Evolutionary conservation across 306 rosid species (phyloP), one percentile per base, ranked within the genome.

Genomic region (Acacia acuminata): DNA sequence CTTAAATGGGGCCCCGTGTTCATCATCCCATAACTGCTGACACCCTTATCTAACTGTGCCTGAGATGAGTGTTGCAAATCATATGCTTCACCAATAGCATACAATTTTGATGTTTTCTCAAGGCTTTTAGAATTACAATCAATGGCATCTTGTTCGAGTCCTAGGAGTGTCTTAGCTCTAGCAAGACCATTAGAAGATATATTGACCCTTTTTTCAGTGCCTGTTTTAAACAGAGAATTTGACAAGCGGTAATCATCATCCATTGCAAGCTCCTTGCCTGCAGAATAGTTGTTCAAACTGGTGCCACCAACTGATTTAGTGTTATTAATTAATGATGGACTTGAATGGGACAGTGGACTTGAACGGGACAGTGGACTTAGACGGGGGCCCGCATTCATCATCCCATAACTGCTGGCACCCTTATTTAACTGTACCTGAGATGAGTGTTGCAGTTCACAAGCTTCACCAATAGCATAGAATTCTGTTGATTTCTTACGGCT

Each of bases 161-260:
- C 94, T 42, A 95, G 87, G 65, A 95, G 80, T 25, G 90, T 73
- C 89, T 93, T 95, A 20, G 98, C 98, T 85, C 90, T 85, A 45
- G 83, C 74, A 27, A 95, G 75, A 82, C 96, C 92, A 4, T 77
- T 84, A 20, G 98, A 73, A 82, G 98, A 92, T 81, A 95, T 85
- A 60, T 87, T 86, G 45, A 93, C 98, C 61, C 17, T 66, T 85
- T 90, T 95, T 66, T 98, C 97, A 10, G 98, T 89, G 8, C 91
- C 98, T 1, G 98, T 95, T 80, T 82, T 89, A 71, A 93, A 95
- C 81, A 92, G 89, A 44, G 97, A 91, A 88, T 90, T 89, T 34
- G 94, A 76, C 73, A 90, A 86, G 79, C 77, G 76, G 77, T 75
- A 82, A 76, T 56, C 71, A 74, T 78, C 76, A 76, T 77, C 88